These are phyloP conservation scores for Serendipita sp. DNA, from an alignment of 768 basidiomycete species.

Conservation along the genomic window DNA sequence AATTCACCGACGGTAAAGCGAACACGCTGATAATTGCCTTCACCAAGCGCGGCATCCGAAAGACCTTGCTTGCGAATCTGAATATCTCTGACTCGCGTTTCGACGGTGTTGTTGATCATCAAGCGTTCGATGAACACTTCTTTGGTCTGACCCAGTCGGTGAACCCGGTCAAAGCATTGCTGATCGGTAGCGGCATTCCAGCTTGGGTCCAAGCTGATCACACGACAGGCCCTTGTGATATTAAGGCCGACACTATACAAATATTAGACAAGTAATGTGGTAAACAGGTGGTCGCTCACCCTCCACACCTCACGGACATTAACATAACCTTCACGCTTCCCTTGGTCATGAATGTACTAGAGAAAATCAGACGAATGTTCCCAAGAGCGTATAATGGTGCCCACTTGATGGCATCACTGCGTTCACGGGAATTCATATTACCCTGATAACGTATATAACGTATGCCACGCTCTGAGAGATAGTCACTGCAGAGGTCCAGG, in stretches of 20 bases:
- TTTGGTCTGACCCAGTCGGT: conserved; percentile 39
- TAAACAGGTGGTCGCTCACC: conserved; percentile 16
- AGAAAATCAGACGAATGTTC: neutral
- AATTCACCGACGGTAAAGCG: conserved; percentile 35
- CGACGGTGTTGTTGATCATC: conserved; percentile 44
- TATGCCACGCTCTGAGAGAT: conserved; percentile 36
- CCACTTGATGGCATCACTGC: conserved; percentile 31
- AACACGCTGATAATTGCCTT: conserved; percentile 33
- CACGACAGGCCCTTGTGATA: conserved; percentile 45
- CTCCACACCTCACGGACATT: conserved; percentile 8
- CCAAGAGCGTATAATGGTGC: neutral
- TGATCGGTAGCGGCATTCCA: conserved; percentile 49
- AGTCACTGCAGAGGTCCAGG: conserved; percentile 44
- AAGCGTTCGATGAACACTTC: conserved; percentile 37
- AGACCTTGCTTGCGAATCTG: conserved; percentile 47
- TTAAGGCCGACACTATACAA: conserved; percentile 45
- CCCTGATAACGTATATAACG: conserved; percentile 48
- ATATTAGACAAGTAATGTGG: conserved; percentile 26
- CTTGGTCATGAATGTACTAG: conserved; percentile 39
- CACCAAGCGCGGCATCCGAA: conserved; percentile 45
- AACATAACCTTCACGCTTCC: conserved; percentile 23
- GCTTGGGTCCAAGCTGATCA: conserved; percentile 45
- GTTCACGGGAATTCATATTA: conserved; percentile 35
- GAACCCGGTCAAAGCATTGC: conserved; percentile 25
- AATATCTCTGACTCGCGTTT: conserved; percentile 50